Base-by-base conservation (phyloP, 345 rosid genomes). In the Lumnitzera racemosa region DNA sequence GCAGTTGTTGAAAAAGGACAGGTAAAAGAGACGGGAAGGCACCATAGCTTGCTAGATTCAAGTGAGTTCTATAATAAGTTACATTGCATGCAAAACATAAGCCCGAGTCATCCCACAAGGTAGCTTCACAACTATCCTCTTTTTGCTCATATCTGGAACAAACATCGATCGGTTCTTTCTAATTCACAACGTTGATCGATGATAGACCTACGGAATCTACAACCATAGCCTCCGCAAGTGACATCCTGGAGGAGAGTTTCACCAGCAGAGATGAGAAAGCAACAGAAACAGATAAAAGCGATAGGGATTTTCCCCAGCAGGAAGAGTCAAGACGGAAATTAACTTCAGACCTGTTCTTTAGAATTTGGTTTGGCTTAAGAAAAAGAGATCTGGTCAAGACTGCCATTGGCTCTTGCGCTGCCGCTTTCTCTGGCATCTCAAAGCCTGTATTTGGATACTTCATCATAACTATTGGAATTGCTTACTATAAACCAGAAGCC, bases 351-450 rank as follows among this genome's bases (percentile, higher is more conserved):
- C 72, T 65, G 27, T 82, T 85, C 81, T 77, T 77, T 62, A 82
- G 83, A 65, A 70, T 82, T 51, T 85, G 91, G 88, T 82, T 69
- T 54, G 84, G 80, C 20, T 53, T 80, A 64, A 61, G 63, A 49
- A 56, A 70, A 49, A 48, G 15, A 47, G 91, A 85, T 36, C 64
- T 85, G 55, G 48, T 72, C 20, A 77, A 69, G 61, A 46, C 56
- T 56, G 67, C 64, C 13, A 51, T 78, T 11, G 84, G 91, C 24
- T 77, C 84, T 25, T 12, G 77, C 11, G 88, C 88, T 23, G 86
- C 88, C 15, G 88, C 76, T 54, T 67, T 85, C 68, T 81, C 88
- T 47, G 91, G 91, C 49, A 77, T 85, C 69, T 79, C 88, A 15
- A 85, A 73, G 77, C 91, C 91, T 12, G 8, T 78, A 56, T 85